Base-by-base conservation (phyloP, 192 early-diverging fungal species). In the Entomortierella lignicola region DNA sequence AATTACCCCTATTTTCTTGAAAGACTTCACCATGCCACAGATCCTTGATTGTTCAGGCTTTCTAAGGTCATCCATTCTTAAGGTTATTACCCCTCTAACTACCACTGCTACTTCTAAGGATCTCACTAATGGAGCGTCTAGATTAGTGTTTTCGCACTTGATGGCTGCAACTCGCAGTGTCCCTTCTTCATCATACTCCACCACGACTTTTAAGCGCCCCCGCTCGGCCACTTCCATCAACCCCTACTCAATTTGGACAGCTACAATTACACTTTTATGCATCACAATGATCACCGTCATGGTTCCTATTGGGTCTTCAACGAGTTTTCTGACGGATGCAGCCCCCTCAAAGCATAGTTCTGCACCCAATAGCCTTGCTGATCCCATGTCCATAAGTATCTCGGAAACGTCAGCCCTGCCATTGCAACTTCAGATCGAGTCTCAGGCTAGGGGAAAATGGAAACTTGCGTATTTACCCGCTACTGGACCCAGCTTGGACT, bases 391-490 rank as follows among this genome's bases (percentile, higher is more conserved):
- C 20, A 17, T 69, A 34, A 23, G 41, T 15, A 23, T 62, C 23
- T 64, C 61, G 0, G 67, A 79, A 0, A 25, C 25, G 8, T 53
- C 66, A 23, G 44, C 47, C 2, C 37, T 69, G 4, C 66, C 74
- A 8, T 42, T 79, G 6, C 74, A 79, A 50, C 66, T 79, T 26
- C 74, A 65, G 39, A 57, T 79, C 55, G 74, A 79, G 31, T 43
- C 66, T 21, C 53, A 63, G 23, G 62, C 59, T 29, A 27, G 20
- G 0, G 62, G 60, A 2, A 52, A 20, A 8, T 66, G 69, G 50
- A 55, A 64, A 29, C 48, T 79, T 5, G 67, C 66, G 17, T 79
- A 79, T 50, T 47, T 79, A 4, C 74, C 74, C 37, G 69, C 61
- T 2, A 51, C 66, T 0, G 61, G 48, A 10, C 66, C 59, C 0